phyloP scores from a whole-genome alignment of 2,329 filamentous ascomycete species.

The Trichoderma polysporum region DNA sequence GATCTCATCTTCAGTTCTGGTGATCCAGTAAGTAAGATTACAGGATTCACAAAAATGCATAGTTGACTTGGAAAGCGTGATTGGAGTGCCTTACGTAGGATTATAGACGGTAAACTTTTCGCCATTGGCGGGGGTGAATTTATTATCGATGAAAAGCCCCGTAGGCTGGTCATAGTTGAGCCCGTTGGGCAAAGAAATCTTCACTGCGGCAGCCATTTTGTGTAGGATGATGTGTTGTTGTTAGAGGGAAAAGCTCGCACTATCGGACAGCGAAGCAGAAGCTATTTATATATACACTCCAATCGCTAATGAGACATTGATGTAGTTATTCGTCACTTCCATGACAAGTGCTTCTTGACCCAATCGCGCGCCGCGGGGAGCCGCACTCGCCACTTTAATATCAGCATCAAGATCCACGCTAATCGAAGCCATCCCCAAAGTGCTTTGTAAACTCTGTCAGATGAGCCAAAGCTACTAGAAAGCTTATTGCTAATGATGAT shows the following conservation, averaged over 20 bases:
- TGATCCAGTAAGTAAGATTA: neutral
- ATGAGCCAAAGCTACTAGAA: neutral
- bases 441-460: neutral
- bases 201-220: slow-evolving; percentile 5
- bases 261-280: neutral
- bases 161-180: slow-evolving; percentile 13
- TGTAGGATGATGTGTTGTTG: neutral
- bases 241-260: neutral
- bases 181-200: slow-evolving; percentile 25
- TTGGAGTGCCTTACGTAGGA: neutral
- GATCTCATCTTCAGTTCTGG: neutral
- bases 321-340: slow-evolving; percentile 6
- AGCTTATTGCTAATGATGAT: neutral
- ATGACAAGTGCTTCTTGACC: neutral
- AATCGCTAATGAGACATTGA: neutral
- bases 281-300: neutral
- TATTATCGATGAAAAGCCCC: slow-evolving; percentile 14
- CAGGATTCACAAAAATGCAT: neutral
- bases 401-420: neutral
- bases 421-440: neutral
- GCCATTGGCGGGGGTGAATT: slow-evolving; percentile 14
- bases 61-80: neutral
- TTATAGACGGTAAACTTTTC: slow-evolving; percentile 17
- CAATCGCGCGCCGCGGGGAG: neutral
- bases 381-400: neutral